Conservation (phyloP, 2,329 filamentous ascomycete species). For the Aquanectria penicillioides region DNA sequence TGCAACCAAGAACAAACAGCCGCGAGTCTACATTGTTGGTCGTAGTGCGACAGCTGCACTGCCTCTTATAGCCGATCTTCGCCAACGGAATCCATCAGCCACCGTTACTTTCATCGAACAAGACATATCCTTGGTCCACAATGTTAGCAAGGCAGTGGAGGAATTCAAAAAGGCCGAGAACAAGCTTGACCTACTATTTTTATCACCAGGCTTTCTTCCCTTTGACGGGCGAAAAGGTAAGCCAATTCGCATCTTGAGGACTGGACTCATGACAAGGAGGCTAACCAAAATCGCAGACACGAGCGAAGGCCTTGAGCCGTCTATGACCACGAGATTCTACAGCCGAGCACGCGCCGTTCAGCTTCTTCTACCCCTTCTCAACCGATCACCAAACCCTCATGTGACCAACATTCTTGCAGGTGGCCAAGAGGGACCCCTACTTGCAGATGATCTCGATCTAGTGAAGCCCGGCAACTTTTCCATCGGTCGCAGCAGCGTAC, state of each 20-base stretch:
- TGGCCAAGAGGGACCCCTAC: constrained; percentile 58
- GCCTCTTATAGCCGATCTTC: constrained; percentile 53
- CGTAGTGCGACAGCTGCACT: constrained; percentile 49
- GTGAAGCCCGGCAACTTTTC: constrained; percentile 47
- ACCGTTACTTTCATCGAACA: constrained; percentile 57
- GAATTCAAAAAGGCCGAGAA: constrained; percentile 54
- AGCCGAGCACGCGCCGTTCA: constrained; percentile 65
- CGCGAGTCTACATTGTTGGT: constrained; percentile 62
- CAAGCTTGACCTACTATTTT: constrained; percentile 57
- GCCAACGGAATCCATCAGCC: constrained; percentile 53
- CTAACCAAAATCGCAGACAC: constrained; percentile 55
- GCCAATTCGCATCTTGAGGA: fast-evolving
- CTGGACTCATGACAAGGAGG: background rate
- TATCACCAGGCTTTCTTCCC: constrained; percentile 49
- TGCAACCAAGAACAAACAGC: constrained; percentile 42
- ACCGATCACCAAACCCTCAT: constrained; percentile 49
- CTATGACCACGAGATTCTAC: constrained; percentile 65
- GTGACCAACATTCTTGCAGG: constrained; percentile 61
- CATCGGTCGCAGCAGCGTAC: constrained; percentile 49
- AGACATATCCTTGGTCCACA: constrained; percentile 59
- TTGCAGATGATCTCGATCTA: constrained; percentile 56
- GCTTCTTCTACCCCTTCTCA: constrained; percentile 66
- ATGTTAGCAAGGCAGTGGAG: constrained; percentile 58
- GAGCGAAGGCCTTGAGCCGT: constrained; percentile 63
- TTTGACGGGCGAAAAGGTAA: constrained; percentile 37